phyloP scores from a whole-genome alignment of 495 filamentous ascomycete genomes.

The Parachaetomium inaequale region DNA sequence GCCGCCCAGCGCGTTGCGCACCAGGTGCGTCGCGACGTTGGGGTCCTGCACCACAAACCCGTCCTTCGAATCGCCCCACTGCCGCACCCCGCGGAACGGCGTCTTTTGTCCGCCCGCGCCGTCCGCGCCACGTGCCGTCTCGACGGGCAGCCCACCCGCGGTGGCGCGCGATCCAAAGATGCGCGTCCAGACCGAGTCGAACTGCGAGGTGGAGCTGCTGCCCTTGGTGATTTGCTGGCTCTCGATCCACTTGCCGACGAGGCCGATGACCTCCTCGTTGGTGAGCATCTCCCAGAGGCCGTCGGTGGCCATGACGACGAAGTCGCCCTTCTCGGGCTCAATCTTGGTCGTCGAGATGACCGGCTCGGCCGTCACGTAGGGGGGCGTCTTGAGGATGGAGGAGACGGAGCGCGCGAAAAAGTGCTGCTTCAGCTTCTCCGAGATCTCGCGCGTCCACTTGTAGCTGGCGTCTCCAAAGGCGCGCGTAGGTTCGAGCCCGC shows the following conservation, averaged over 20 bases:
- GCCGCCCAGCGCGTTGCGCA: slow-evolving; percentile 92
- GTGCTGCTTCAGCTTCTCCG: slow-evolving; percentile 70
- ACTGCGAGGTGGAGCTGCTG: slow-evolving; percentile 28
- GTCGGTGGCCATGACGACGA: slow-evolving; percentile 94
- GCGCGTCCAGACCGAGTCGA: slow-evolving; percentile 52
- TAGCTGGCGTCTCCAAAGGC: slow-evolving; percentile 96
- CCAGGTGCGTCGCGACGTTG: slow-evolving; percentile 93
- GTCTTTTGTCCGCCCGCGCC: slow-evolving; percentile 55
- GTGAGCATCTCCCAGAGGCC: slow-evolving; percentile 99
- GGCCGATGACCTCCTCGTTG: slow-evolving; percentile 95
- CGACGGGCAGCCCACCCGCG: slow-evolving; percentile 54
- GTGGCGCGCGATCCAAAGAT: slow-evolving; percentile 49
- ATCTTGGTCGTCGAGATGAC: slow-evolving; percentile 94
- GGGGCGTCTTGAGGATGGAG: slow-evolving; percentile 77
- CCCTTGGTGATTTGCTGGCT: slow-evolving; percentile 50
- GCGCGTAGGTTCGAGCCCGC: slow-evolving; percentile 83
- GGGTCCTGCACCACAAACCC: slow-evolving; percentile 93
- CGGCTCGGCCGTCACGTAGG: slow-evolving; percentile 97
- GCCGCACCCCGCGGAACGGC: slow-evolving; percentile 72
- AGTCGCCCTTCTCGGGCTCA: slow-evolving; percentile 85
- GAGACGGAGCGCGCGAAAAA: slow-evolving; percentile 81
- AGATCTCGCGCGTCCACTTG: slow-evolving; percentile 86
- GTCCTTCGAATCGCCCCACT: slow-evolving; percentile 71
- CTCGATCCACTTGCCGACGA: slow-evolving; percentile 96
- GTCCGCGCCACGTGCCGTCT: slow-evolving; percentile 35